Conservation (phyloP, 1,284 basidiomycete genomes). For the Tilletia caries region DNA sequence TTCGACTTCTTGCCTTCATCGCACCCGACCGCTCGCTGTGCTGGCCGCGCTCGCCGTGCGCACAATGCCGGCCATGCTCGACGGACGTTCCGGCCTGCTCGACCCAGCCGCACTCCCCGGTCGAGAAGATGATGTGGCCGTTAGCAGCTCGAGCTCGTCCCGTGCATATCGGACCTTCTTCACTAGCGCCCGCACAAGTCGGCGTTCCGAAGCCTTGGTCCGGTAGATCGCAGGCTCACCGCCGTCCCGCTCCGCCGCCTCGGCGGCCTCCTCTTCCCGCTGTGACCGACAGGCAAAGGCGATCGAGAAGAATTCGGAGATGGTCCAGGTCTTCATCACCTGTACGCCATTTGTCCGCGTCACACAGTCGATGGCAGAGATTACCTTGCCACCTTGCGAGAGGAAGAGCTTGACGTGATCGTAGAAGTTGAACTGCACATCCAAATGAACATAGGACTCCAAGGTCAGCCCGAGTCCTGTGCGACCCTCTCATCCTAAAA, state of each 20-base stretch:
- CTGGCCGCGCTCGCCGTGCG: not conserved
- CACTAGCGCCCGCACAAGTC: conserved; percentile 28
- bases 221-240: conserved; percentile 6
- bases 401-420: conserved; percentile 94
- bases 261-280: conserved; percentile 27
- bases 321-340: conserved; percentile 69
- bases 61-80: conserved; percentile 4
- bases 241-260: not conserved
- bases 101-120: conserved; percentile 6
- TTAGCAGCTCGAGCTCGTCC: conserved; percentile 22
- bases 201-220: conserved; percentile 31
- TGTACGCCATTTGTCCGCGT: conserved; percentile 69
- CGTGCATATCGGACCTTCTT: conserved; percentile 33
- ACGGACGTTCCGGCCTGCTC: not conserved
- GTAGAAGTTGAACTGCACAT: conserved; percentile 88
- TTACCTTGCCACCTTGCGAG: conserved; percentile 70
- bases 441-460: conserved; percentile 1
- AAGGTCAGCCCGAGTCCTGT: not conserved
- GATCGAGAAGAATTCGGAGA: conserved; percentile 69
- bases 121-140: not conserved
- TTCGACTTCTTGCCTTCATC: not conserved
- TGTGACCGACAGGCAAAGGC: conserved; percentile 55
- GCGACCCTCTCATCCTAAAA: not conserved
- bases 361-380: conserved; percentile 68
- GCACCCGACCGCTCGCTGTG: not conserved